Evolutionary conservation across 106 monocot species (phyloP).

Genomic region (Allium fistulosum): DNA sequence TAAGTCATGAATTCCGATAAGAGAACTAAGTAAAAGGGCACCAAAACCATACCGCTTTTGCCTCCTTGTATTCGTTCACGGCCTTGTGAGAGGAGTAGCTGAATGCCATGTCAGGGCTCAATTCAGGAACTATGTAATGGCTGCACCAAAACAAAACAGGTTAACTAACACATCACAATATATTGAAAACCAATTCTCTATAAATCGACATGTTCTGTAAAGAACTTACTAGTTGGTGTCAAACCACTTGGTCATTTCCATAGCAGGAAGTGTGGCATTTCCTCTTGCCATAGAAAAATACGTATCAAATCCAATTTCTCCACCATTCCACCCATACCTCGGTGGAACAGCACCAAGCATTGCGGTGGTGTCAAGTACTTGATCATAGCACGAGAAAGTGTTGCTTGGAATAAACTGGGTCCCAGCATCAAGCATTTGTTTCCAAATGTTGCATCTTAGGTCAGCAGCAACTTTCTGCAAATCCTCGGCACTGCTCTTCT

Average conservation of each 20-base stretch:
- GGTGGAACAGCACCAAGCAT: conserved; percentile 87
- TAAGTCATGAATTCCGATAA: no score
- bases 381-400: conserved; percentile 76
- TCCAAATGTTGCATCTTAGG: conserved; percentile 58
- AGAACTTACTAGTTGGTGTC: conserved; percentile 87
- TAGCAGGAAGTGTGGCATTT: conserved; percentile 76
- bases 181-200: neutral
- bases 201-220: neutral
- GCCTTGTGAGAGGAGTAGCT: conserved; percentile 79
- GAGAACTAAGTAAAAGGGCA: neutral
- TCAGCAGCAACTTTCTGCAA: conserved; percentile 62
- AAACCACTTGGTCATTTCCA: conserved; percentile 99
- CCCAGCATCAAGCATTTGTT: conserved; percentile 64
- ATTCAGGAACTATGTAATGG: conserved; percentile 65
- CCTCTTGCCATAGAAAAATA: conserved; percentile 97
- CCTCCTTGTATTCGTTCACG: conserved; percentile 74
- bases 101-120: conserved; percentile 71
- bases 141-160: conserved; percentile 16
- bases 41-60: conserved; percentile 57
- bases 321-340: conserved; percentile 64
- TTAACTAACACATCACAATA: neutral
- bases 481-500: conserved; percentile 60
- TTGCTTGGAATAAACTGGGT: conserved; percentile 74
- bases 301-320: conserved; percentile 70
- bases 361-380: conserved; percentile 74